Percentiles rank a stretch among this genome's conserved stretches.
phyloP scores from a whole-genome alignment of 768 basidiomycete species.

The Macrolepiota albuminosa region DNA sequence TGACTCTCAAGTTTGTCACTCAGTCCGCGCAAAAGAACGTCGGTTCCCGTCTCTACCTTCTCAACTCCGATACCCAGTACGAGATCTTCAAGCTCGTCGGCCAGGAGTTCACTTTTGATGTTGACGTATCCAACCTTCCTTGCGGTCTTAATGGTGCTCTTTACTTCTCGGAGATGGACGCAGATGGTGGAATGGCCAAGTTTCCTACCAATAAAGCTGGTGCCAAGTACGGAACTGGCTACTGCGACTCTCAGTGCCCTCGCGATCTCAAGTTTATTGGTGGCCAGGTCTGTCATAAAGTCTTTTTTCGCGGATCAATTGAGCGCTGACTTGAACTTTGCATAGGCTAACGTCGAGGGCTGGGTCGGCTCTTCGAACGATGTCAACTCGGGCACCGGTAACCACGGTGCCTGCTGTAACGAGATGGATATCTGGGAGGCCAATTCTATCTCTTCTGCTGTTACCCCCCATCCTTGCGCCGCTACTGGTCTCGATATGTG shows the following conservation, averaged over 20 bases:
- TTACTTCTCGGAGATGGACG: conserved; percentile 5
- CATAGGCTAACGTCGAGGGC: conserved; percentile 41
- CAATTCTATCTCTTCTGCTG: conserved; percentile 45
- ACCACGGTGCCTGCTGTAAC: conserved; percentile 45
- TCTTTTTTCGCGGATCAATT: background rate
- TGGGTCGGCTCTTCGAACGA: conserved; percentile 35
- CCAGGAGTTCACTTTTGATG: conserved; percentile 5
- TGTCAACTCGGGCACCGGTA: conserved; percentile 41
- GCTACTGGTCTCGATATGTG: conserved; percentile 35
- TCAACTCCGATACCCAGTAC: conserved; percentile 7
- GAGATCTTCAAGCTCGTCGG: conserved; percentile 8
- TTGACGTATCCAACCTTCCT: conserved; percentile 3
- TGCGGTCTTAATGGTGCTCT: conserved; percentile 4
- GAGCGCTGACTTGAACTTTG: background rate
- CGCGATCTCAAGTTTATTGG: no score
- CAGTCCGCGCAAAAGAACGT: conserved; percentile 30
- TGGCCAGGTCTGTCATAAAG: background rate
- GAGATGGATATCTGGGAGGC: conserved; percentile 63
- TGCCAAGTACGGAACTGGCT: no score
- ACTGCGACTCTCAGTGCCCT: no score
- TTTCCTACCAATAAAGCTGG: no score
- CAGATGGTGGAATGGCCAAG: background rate
- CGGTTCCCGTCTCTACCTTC: conserved; percentile 22
- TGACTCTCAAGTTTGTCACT: conserved; percentile 48
- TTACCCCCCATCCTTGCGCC: conserved; percentile 47